A percentile compares a stretch with the other conserved stretches of the same genome.
These are phyloP conservation scores for Bolboschoenoplectus hybrid DNA, from an alignment of 202 grass and related monocot genomes.

Conservation along the genomic window DNA sequence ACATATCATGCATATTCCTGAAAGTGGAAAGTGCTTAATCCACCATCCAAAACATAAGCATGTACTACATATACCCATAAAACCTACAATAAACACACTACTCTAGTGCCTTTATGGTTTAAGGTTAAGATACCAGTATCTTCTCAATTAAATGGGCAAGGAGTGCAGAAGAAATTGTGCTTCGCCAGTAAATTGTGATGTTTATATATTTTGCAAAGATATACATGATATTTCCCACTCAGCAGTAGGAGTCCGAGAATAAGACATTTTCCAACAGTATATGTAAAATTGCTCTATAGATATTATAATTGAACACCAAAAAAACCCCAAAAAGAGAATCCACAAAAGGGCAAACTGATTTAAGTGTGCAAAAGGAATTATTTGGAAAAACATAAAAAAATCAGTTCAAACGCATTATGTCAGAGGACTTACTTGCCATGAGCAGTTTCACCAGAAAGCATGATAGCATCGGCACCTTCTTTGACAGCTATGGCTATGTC, in stretches of 20 bases:
- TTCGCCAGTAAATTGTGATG: not conserved
- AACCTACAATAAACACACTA: constrained; percentile 1
- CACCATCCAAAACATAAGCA: not conserved
- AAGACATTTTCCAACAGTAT: constrained; percentile 29
- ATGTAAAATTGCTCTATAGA: not conserved
- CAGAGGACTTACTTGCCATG: constrained; percentile 83
- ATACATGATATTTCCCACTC: constrained; percentile 3
- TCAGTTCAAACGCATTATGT: constrained; percentile 26
- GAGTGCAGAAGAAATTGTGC: not conserved
- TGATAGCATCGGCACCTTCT: constrained; percentile 96
- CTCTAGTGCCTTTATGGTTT: not conserved
- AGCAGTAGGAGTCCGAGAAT: not conserved
- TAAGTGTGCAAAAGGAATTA: constrained; percentile 36
- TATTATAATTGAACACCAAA: constrained; percentile 23
- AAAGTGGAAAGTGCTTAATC: constrained; percentile 17
- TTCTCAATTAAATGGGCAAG: not conserved
- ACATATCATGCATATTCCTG: constrained; percentile 22
- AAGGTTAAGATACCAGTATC: not conserved
- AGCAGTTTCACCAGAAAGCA: constrained; percentile 98
- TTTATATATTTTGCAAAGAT: constrained; percentile 17
- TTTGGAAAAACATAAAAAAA: not conserved
- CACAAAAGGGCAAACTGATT: constrained; percentile 5
- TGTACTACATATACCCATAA: not conserved
- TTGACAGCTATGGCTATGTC: constrained; percentile 93
- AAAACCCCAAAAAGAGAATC: not conserved